Base-by-base conservation (phyloP, 2,329 filamentous ascomycete species). In the Nemania sp. region DNA sequence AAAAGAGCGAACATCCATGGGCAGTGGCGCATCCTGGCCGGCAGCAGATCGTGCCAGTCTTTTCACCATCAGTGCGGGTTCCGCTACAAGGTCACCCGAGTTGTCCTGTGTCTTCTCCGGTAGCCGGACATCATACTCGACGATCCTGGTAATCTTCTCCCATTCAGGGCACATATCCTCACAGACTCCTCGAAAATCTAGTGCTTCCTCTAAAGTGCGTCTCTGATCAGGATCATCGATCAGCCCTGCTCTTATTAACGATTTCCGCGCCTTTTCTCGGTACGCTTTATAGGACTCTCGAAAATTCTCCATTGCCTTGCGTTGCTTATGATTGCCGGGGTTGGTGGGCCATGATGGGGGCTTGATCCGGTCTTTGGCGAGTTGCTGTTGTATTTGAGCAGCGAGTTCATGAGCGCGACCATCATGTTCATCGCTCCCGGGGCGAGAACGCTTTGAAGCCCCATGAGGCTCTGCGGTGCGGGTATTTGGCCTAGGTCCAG, bases 131-230 rank as follows among this genome's bases (percentile, higher is more conserved):
- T 86, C 81, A 61, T 77, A 73, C 65, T 87, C 82, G 42, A 79
- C 80, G 51, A 88, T 86, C 56, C 84, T 77, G 44, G 77, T 81
- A 28, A 86, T 78, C 66, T 81, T 81, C 66, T 88, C 85, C 67
- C 81, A 86, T 58, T 86, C 81, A 5, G 85, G 85, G 56, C 85
- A 88, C 84, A 87, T 88, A 22, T 86, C 81, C 62, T 87, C 82
- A 62, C 84, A 87, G 40, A 84, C 86, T 12, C 85, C 85, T 65
- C 84, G 84, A 65, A 88, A 88, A 36, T 81, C 78, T 42, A 88
- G 82, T 6, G 85, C 85, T 64, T 88, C 80, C 53, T 81, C 77
- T 6, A 88, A 74, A 15, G 77, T 79, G 64, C 84, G 83, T 50
- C 80, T 80, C 62, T 83, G 81, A 26, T 85, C 80, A 2, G 84